A percentile compares a stretch with the other conserved stretches of the same genome.
Conservation (phyloP, 2,329 filamentous ascomycete species). For the Diaporthe helianthi region DNA sequence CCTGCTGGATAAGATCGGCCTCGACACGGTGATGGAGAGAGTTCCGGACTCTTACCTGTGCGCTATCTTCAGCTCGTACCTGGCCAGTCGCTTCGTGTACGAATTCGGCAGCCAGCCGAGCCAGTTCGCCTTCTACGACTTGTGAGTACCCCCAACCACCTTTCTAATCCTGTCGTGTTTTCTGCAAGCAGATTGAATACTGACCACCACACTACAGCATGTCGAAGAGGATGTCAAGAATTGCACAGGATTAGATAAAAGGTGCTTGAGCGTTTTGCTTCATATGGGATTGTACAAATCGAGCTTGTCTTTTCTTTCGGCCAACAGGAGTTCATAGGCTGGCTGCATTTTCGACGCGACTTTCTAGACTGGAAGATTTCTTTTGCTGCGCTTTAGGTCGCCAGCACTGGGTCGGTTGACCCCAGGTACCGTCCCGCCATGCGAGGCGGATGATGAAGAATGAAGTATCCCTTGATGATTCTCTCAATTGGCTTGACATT, state of each 20-base stretch:
- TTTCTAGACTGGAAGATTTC: conserved; percentile 5
- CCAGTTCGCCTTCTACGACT: conserved; percentile 98
- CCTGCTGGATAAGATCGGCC: conserved; percentile 85
- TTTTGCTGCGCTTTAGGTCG: not conserved
- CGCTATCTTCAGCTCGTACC: conserved; percentile 94
- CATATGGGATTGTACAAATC: not conserved
- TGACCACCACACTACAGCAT: conserved; percentile 60
- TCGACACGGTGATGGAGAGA: conserved; percentile 84
- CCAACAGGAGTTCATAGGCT: conserved; percentile 3
- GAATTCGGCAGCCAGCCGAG: conserved; percentile 90
- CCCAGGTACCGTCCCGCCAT: not conserved
- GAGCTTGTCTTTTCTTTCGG: not conserved
- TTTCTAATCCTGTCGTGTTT: not conserved
- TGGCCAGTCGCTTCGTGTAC: conserved; percentile 96
- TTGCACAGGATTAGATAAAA: conserved; percentile 38
- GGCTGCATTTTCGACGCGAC: not conserved
- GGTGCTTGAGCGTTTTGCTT: not conserved
- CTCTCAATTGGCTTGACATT: not conserved
- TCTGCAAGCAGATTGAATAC: conserved; percentile 23
- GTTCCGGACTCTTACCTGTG: conserved; percentile 92
- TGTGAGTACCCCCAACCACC: conserved; percentile 69
- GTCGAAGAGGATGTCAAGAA: conserved; percentile 67
- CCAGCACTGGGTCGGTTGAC: not conserved
- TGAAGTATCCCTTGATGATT: not conserved
- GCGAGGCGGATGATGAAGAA: not conserved